phyloP scores from a whole-genome alignment of 805 yeast genomes.

The Debaryomyces maramus region DNA sequence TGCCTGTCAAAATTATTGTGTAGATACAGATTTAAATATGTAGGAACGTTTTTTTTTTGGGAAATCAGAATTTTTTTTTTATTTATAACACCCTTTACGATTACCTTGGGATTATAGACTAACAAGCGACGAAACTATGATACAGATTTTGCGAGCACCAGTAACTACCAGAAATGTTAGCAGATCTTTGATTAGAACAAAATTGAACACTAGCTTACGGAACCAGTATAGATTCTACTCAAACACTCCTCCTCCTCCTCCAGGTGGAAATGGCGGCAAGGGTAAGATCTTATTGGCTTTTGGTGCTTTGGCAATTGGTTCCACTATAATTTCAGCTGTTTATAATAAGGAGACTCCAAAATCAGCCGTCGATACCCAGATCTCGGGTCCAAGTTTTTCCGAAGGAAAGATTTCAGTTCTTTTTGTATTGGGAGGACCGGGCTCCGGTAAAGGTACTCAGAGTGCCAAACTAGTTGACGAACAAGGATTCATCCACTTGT shows the following conservation, averaged over 20 bases:
- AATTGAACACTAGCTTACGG: background rate
- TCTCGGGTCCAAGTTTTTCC: conserved; percentile 49
- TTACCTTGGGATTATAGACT: too few species aligned
- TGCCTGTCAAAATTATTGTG: too few species aligned
- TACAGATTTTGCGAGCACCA: background rate
- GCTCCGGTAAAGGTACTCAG: conserved; percentile 97
- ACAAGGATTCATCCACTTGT: conserved; percentile 79
- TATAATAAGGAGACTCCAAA: conserved; percentile 45
- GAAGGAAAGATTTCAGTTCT: conserved; percentile 73
- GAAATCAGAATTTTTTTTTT: too few species aligned
- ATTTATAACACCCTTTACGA: too few species aligned
- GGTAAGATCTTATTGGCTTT: conserved; percentile 30
- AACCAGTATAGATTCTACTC: background rate
- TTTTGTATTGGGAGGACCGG: conserved; percentile 96
- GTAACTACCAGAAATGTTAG: background rate
- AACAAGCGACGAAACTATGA: too few species aligned
- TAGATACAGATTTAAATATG: too few species aligned
- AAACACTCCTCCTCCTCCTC: conserved; percentile 13
- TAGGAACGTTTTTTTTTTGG: too few species aligned
- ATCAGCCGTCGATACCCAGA: conserved; percentile 33
- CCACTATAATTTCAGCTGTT: conserved; percentile 44
- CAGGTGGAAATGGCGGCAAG: conserved; percentile 15
- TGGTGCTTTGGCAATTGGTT: conserved; percentile 52
- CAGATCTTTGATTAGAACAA: background rate
- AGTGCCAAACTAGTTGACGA: conserved; percentile 81